Base-by-base conservation (phyloP, 2,329 filamentous ascomycete species). In the Hypomyces rosellus region DNA sequence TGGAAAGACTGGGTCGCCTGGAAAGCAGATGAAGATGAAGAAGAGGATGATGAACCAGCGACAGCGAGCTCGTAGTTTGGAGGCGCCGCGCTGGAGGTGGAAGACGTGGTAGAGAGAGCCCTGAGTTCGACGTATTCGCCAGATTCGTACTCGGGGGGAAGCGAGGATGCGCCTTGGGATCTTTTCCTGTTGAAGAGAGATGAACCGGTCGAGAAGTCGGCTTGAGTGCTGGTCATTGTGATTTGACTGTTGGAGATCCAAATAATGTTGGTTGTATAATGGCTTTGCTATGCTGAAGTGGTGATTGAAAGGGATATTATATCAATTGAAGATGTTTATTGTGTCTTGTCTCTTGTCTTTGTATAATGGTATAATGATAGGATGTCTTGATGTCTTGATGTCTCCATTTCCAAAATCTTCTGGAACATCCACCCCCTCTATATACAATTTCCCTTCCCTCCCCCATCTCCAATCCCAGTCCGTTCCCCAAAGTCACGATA, bases 1-100 rank as follows among this genome's bases (percentile, higher is more conserved):
- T 79, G 75, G 20, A 81, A 67, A 11, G 69, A 65, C 18, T 65
- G 63, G 1, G 73, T 74, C 3, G 75, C 67, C 7, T 49, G 54
- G 62, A 80, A 79, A 15, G 57, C 39, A 16, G 59, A 5, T 5
- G 47, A 45, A 4, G 52, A 42, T 16, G 53, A 45, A 8, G 57
- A 49, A n/a, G 55, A 53, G 13, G 54, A 45, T 25, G 51, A 45
- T 7, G 53, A 48, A 11, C 52, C n/a, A 5, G 33, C 20, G 34
- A 56, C 34, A 30, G 46, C 25, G 11, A 22, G 4, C 11, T 57
- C 53, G 41, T 67, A 68, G 15, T 51, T 49, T 2, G 65, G 64
- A 0, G 62, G 63, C 2, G 65, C 65, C 13, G 54, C 56, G 39
- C 54, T 50, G 2, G 65, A 64, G 6, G 55, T 60, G 2, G 62